Base-by-base conservation (phyloP, 2,329 filamentous ascomycete species). In the Gnomoniopsis smithogilvyi region DNA sequence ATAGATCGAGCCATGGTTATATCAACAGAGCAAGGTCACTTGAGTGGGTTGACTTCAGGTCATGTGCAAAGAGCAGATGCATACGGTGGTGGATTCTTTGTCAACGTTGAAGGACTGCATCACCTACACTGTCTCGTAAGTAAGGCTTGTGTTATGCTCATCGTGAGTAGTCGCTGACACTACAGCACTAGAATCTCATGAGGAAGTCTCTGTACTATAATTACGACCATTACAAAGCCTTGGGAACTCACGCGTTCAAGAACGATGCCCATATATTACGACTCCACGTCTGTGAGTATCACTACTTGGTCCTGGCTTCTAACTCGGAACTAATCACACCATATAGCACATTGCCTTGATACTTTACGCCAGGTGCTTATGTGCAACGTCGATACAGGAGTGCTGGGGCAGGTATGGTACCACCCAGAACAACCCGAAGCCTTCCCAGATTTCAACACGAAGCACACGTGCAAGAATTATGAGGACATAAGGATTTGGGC, bases 391-490 rank as follows among this genome's bases (percentile, higher is more conserved):
- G 85, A 88, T 63, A 79, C 83, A 2, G 84, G 78, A 1, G 77
- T 88, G 0, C 74, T 87, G 0, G 84, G 84, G 14, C 83, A 88
- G 64, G 77, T 87, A 6, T 88, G 84, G 84, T 79, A 78, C 36
- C 73, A 82, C 24, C 68, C 70, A 3, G 65, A 74, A 1, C 69
- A 74, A 10, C 76, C 78, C 0, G 70, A 73, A 47, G 75, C 82
- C 0, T 86, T 84, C 63, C 82, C 84, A 2, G 83, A 88, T 67
- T 87, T 87, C 70, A 84, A 85, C 64, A 86, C 84, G 0, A 73
- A 74, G 58, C 85, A 87, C 67, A 74, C 73, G 51, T 87, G 85
- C 68, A 69, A 70, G 49, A 68, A 71, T 52, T 73, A 66, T 62
- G 66, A 69, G 17, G 65, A 64, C 3, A 64, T 73, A 12, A 64